phyloP scores from a whole-genome alignment of 306 rosid genomes.

The Trichosanthes cucumerina region DNA sequence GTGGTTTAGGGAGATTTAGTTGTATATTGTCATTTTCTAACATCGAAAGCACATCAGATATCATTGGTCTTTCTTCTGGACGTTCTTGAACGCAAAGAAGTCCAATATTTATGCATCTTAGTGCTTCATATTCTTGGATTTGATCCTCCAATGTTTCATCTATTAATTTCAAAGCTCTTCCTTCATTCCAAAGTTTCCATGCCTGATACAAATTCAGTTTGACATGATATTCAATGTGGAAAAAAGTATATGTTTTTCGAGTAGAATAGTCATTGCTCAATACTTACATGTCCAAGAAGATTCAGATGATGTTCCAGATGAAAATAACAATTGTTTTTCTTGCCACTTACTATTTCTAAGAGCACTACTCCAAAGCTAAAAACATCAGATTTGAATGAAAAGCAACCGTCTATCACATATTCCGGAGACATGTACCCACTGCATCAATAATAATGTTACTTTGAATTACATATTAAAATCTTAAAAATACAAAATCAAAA shows the following conservation, averaged over 20 bases:
- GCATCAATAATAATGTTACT: not conserved
- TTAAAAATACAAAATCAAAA: not conserved
- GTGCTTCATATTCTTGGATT: slow-evolving; percentile 2
- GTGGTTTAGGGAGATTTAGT: slow-evolving; percentile 13
- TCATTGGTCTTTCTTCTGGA: slow-evolving; percentile 19
- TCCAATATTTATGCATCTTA: slow-evolving; percentile 13
- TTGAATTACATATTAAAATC: no score
- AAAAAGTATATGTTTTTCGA: not conserved
- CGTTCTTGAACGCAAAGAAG: slow-evolving; percentile 22
- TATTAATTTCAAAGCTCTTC: slow-evolving; percentile 4
- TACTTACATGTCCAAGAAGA: slow-evolving; percentile 23
- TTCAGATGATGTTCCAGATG: slow-evolving; percentile 13
- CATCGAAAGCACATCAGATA: slow-evolving; percentile 18
- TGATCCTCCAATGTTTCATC: not conserved
- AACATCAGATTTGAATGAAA: slow-evolving; percentile 30
- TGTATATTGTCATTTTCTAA: slow-evolving; percentile 9
- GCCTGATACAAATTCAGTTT: not conserved
- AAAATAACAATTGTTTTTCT: slow-evolving; percentile 15
- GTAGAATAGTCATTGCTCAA: no score
- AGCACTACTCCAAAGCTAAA: slow-evolving; percentile 42
- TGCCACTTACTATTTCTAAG: slow-evolving; percentile 37
- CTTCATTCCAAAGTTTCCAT: slow-evolving; percentile 22
- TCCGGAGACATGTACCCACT: slow-evolving; percentile 34
- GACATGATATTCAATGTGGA: not conserved
- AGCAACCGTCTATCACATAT: slow-evolving; percentile 17